Conservation (phyloP, 1,139 yeast genomes). For the Kurtzmaniella quercitrusa region DNA sequence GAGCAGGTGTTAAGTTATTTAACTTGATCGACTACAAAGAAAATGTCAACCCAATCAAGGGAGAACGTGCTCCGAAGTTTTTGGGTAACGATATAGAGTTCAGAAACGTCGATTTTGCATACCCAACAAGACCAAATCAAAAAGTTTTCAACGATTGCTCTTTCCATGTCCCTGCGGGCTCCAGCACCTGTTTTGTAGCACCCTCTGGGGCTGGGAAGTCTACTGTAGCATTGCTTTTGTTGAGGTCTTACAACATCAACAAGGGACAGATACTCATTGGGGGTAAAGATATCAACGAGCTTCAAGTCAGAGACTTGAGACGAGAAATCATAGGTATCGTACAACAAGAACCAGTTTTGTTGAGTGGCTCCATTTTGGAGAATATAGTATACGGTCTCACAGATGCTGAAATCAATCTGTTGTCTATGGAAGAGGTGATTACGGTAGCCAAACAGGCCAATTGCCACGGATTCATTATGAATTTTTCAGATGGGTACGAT, state of each 20-base stretch:
- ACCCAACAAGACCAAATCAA: constrained; percentile 86
- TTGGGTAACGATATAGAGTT: constrained; percentile 59
- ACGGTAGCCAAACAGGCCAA: constrained; percentile 48
- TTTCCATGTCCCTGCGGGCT: constrained; percentile 60
- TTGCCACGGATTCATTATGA: constrained; percentile 49
- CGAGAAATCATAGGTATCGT: constrained; percentile 71
- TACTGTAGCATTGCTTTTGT: constrained; percentile 68
- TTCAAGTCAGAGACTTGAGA: constrained; percentile 70
- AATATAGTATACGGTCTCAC: constrained; percentile 76
- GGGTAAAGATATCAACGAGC: constrained; percentile 56
- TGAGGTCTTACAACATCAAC: constrained; percentile 60
- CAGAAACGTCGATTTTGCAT: constrained; percentile 63
- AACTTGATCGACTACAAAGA: constrained; percentile 42
- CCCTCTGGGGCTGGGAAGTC: constrained; percentile 93
- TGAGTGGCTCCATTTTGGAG: constrained; percentile 74
- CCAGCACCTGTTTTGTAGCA: constrained; percentile 86
- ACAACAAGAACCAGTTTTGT: constrained; percentile 82
- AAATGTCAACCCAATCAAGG: constrained; percentile 40
- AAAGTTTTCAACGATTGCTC: constrained; percentile 61
- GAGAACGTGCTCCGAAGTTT: constrained; percentile 37
- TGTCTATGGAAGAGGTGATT: constrained; percentile 38
- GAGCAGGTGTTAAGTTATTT: constrained; percentile 48
- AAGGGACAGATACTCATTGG: constrained; percentile 64
- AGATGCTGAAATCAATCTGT: constrained; percentile 39
- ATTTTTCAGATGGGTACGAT: constrained; percentile 51